These are phyloP conservation scores for Chaetoceros muelleri DNA, from an alignment of 108 stramenopile genomes.

Conservation along the genomic window DNA sequence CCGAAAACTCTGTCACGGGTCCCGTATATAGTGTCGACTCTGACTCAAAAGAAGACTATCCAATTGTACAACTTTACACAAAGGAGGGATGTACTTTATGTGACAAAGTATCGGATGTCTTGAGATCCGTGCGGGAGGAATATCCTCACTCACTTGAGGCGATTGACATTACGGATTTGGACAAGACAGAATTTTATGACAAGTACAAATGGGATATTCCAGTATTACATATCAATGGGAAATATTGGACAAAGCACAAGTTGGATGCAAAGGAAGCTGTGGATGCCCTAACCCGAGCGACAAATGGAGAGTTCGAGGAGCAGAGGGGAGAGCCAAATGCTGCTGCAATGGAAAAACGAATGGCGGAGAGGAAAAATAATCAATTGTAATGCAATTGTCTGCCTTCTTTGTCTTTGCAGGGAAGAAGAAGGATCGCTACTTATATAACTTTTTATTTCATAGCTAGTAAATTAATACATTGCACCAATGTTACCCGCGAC, in stretches of 20 bases:
- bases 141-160: slow-evolving; percentile 62
- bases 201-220: slow-evolving; percentile 86
- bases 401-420: too few relatives aligned
- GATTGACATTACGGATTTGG: slow-evolving; percentile 70
- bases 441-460: too few relatives aligned
- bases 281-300: slow-evolving; percentile 29
- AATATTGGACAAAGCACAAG: slow-evolving; percentile 77
- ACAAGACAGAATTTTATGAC: slow-evolving; percentile 41
- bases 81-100: slow-evolving; percentile 78
- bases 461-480: too few relatives aligned
- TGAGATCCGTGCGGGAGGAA: slow-evolving; percentile 33
- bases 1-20: slow-evolving; percentile 40
- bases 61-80: slow-evolving; percentile 53
- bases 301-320: slow-evolving; percentile 31
- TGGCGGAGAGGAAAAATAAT: slow-evolving; percentile 6
- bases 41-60: slow-evolving; percentile 5
- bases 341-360: slow-evolving; percentile 28
- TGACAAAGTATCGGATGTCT: slow-evolving; percentile 59
- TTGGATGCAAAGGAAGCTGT: slow-evolving; percentile 42
- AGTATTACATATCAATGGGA: slow-evolving; percentile 54
- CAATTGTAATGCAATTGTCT: too few relatives aligned
- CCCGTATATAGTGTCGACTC: slow-evolving; percentile 29
- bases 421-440: too few relatives aligned
- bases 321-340: slow-evolving; percentile 66
- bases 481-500: slow-evolving; percentile 29